phyloP scores from a whole-genome alignment of 2,329 filamentous ascomycete genomes.

The Erysiphe pulchra region DNA sequence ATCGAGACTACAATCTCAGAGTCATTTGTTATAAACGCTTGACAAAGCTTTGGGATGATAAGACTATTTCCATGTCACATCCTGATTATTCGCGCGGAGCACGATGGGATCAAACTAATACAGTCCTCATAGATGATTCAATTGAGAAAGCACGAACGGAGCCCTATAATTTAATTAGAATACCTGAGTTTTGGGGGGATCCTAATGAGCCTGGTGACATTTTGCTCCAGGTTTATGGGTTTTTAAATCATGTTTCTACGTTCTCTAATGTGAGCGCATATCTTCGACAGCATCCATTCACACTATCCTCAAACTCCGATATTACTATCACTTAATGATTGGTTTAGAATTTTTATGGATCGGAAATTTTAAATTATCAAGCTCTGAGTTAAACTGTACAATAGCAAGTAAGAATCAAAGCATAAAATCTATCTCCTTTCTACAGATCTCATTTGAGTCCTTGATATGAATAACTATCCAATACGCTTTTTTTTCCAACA shows the following conservation, averaged over 20 bases:
- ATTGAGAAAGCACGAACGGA: constrained; percentile 56
- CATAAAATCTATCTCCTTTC: too few species aligned
- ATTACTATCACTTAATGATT: too few species aligned
- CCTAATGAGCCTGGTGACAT: constrained; percentile 17
- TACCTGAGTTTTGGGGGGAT: constrained; percentile 48
- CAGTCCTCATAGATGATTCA: constrained; percentile 72
- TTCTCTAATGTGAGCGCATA: constrained; percentile 37
- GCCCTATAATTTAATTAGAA: constrained; percentile 55
- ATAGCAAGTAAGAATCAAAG: too few species aligned
- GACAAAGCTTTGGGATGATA: constrained; percentile 39
- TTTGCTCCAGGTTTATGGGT: constrained; percentile 33
- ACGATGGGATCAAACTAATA: constrained; percentile 61
- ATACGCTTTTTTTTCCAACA: too few species aligned
- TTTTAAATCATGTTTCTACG: constrained; percentile 26
- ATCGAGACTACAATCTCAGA: constrained; percentile 36
- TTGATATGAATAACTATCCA: too few species aligned
- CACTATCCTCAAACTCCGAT: neutral
- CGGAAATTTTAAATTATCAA: too few species aligned
- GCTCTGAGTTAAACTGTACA: too few species aligned
- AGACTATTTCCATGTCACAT: constrained; percentile 18
- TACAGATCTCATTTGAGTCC: too few species aligned
- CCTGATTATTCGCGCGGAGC: constrained; percentile 17
- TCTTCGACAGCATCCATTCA: constrained; percentile 26
- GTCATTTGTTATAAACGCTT: constrained; percentile 84
- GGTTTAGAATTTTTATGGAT: too few species aligned